These are phyloP conservation scores for Talaromyces sp. DNA, from an alignment of 2,329 filamentous ascomycete species.

Conservation along the genomic window DNA sequence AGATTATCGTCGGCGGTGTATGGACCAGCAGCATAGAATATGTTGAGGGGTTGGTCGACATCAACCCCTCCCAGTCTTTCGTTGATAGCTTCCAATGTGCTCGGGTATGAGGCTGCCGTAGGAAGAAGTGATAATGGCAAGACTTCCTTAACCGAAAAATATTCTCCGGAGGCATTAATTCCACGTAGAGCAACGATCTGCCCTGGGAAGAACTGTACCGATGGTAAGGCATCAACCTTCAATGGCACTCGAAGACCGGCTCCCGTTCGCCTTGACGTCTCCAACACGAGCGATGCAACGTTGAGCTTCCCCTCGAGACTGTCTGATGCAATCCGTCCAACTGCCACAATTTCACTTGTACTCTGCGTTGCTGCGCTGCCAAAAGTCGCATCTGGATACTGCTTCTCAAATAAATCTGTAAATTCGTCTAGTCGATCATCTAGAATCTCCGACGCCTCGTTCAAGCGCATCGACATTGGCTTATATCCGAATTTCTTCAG, in stretches of 20 bases:
- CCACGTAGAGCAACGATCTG: slow-evolving; percentile 87
- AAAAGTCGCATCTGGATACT: slow-evolving; percentile 76
- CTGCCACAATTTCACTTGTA: slow-evolving; percentile 80
- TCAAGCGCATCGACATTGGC: slow-evolving; percentile 90
- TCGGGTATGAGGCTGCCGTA: slow-evolving; percentile 66
- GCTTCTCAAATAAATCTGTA: slow-evolving; percentile 65
- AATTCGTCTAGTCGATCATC: slow-evolving; percentile 96
- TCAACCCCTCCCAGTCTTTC: slow-evolving; percentile 65
- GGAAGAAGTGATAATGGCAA: slow-evolving; percentile 72
- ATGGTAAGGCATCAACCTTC: slow-evolving; percentile 65
- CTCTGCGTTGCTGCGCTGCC: slow-evolving; percentile 83
- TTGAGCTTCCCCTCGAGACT: slow-evolving; percentile 81
- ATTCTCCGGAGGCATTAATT: slow-evolving; percentile 79
- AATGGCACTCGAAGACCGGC: slow-evolving; percentile 78
- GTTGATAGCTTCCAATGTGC: slow-evolving; percentile 65
- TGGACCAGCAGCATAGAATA: slow-evolving; percentile 78
- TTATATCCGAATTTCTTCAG: slow-evolving; percentile 89
- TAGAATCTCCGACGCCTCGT: slow-evolving; percentile 85
- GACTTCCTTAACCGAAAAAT: slow-evolving; percentile 76
- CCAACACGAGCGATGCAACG: slow-evolving; percentile 76
- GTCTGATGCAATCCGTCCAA: slow-evolving; percentile 89
- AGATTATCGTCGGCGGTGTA: slow-evolving; percentile 92
- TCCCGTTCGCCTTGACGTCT: slow-evolving; percentile 80
- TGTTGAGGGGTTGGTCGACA: slow-evolving; percentile 64
- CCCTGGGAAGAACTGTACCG: slow-evolving; percentile 86